Evolutionary conservation across 208 protist genomes (phyloP).

Genomic region (Leishmania arabica): DNA sequence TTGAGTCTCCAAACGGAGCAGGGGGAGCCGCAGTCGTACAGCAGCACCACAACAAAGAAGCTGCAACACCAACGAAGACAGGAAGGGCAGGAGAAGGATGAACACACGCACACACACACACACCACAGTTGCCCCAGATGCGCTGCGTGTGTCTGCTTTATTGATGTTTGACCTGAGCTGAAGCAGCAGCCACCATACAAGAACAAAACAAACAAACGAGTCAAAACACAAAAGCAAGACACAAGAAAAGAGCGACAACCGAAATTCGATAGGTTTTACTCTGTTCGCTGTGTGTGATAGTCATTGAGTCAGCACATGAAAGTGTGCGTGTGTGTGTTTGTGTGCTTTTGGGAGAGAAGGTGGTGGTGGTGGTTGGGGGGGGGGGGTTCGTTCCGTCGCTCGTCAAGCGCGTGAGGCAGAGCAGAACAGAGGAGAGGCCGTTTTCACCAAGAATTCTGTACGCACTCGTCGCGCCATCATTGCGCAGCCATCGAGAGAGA

Average conservation of each 20-base stretch:
- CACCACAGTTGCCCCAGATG: background rate
- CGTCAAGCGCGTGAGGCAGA: background rate
- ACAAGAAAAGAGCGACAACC: background rate
- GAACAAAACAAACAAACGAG: too few species aligned
- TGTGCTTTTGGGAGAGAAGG: too few species aligned
- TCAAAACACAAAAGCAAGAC: background rate
- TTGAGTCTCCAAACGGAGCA: background rate
- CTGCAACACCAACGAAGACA: background rate
- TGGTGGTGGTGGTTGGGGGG: too few species aligned
- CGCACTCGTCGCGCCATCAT: background rate
- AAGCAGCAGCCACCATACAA: background rate
- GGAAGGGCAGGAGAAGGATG: background rate
- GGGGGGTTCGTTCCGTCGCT: background rate
- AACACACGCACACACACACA: background rate
- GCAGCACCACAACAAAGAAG: background rate
- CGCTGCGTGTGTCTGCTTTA: background rate
- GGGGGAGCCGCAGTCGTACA: background rate
- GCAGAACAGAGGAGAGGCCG: background rate
- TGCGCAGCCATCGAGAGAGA: background rate
- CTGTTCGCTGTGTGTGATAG: background rate
- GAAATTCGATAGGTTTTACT: background rate
- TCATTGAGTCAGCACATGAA: background rate
- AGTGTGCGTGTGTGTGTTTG: background rate
- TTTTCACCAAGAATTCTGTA: background rate
- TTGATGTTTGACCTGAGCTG: background rate